Evolutionary conservation across 768 basidiomycete species (phyloP), one percentile per base, ranked within the genome.

Genomic region (Tricholoma sp.): DNA sequence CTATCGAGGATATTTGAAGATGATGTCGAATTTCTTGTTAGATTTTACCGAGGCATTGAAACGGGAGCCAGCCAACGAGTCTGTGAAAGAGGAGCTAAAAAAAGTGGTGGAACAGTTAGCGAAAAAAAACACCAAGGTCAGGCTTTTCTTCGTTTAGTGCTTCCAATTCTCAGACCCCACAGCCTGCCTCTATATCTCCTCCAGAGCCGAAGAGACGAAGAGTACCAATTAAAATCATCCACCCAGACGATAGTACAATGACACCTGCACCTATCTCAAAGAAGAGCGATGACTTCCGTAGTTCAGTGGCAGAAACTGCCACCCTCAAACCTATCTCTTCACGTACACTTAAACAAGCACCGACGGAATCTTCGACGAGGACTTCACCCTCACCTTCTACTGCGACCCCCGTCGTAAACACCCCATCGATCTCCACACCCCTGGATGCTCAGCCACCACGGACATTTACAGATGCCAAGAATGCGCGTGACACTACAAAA

Each of bases 1-100:
- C 59, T 50, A 77, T 44, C 24, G 6, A 1, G 29, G n/a, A 54
- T 18, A 5, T 28, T 12, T 45, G 11, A 45, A 6, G 41, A 29
- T 17, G 10, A 8, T 4, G 33, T 4, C 3, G 10, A 49, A 32
- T 32, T 13, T 5, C 42, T 55, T 51, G n/a, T 17, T 37, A 94
- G 93, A 94, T 65, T 74, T 94, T 29, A 66, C 74, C 32, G 72
- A 75, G 12, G 83, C 85, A 1, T 68, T 86, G 18, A 71, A 71
- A 37, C 63, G 88, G 0, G 91, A 94, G 56, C 83, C 89, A 2
- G 60, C 73, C 0, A 92, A 94, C 62, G 71, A 71, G 5, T 72
- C 83, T 4, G 81, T 88, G 0, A 82, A 79, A 65, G 73, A 79
- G 15, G 91, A 94, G 67, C 68, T 91, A 48, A 69, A 67, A 7